Conservation (phyloP, 2,329 filamentous ascomycete species). For the Ilyonectria sp. region DNA sequence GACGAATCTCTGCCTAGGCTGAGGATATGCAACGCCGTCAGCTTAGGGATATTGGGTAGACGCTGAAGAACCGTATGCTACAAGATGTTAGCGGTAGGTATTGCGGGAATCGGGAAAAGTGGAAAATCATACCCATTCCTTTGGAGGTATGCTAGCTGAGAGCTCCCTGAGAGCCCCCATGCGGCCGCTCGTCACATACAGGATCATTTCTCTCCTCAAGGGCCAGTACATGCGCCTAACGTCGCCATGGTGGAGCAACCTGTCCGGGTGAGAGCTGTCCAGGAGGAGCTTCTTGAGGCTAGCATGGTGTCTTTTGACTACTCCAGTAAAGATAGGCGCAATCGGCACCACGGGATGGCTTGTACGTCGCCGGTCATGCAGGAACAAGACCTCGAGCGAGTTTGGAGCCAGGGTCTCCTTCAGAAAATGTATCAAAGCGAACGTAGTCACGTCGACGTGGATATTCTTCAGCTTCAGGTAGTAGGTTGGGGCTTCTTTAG, state of each 20-base stretch:
- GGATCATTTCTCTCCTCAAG: slow-evolving; percentile 29
- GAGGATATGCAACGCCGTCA: slow-evolving; percentile 31
- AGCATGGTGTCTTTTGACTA: slow-evolving; percentile 33
- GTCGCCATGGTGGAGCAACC: slow-evolving; percentile 15
- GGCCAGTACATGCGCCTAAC: slow-evolving; percentile 28
- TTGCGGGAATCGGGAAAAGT: neutral
- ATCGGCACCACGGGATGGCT: slow-evolving; percentile 27
- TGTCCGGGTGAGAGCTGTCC: slow-evolving; percentile 30
- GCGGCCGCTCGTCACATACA: slow-evolving; percentile 33
- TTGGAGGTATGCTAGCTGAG: slow-evolving; percentile 23
- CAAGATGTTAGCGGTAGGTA: slow-evolving; percentile 9
- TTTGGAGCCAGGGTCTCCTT: slow-evolving; percentile 34
- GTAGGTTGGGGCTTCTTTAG: slow-evolving; percentile 22
- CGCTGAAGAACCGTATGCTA: slow-evolving; percentile 33
- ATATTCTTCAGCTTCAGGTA: slow-evolving; percentile 31
- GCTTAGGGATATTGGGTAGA: slow-evolving; percentile 30
- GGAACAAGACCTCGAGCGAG: slow-evolving; percentile 31
- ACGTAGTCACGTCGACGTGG: slow-evolving; percentile 34
- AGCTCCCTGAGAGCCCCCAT: slow-evolving; percentile 33
- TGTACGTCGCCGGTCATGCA: slow-evolving; percentile 31
- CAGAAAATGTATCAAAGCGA: slow-evolving; percentile 28
- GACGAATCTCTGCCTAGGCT: slow-evolving; percentile 23
- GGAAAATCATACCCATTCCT: slow-evolving; percentile 27
- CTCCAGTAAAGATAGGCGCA: slow-evolving; percentile 21
- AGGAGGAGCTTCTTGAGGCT: slow-evolving; percentile 35